Conservation (phyloP, 306 rosid species). For the Dryas alaskensis region DNA sequence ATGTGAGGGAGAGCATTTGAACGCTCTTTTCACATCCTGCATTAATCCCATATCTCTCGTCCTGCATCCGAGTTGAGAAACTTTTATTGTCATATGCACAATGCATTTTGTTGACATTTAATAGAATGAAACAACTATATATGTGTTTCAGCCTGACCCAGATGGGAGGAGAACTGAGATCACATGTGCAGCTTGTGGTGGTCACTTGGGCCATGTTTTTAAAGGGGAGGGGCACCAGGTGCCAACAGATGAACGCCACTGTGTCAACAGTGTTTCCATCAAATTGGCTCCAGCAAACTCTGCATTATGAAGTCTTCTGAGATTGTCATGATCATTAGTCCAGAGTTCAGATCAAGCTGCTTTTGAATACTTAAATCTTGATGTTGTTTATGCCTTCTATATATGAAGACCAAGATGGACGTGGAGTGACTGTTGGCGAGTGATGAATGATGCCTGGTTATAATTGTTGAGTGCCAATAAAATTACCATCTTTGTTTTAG, state of each 20-base stretch:
- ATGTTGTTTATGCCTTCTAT: background rate
- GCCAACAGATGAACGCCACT: constrained; percentile 84
- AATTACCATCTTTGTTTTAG: background rate
- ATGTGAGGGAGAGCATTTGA: no score
- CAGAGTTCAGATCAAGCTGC: background rate
- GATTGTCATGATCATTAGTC: background rate
- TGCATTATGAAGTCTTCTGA: constrained; percentile 29
- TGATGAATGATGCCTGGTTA: background rate
- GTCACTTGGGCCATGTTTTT: constrained; percentile 82
- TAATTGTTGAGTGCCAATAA: background rate
- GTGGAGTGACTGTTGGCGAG: background rate
- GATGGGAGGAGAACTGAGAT: constrained; percentile 92
- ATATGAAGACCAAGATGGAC: constrained; percentile 1
- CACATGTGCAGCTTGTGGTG: constrained; percentile 84
- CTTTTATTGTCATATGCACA: background rate
- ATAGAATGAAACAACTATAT: constrained; percentile 11
- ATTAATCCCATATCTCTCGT: no score
- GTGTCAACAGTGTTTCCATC: constrained; percentile 81
- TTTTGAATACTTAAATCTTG: background rate
- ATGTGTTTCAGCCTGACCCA: constrained; percentile 59
- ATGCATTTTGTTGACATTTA: constrained; percentile 5
- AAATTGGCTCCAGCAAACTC: constrained; percentile 51
- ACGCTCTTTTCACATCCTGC: no score
- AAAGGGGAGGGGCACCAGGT: constrained; percentile 77
- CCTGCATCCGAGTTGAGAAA: no score